Base-by-base conservation (phyloP, 2,329 filamentous ascomycete genomes). In the Colletotrichum cuscutae region DNA sequence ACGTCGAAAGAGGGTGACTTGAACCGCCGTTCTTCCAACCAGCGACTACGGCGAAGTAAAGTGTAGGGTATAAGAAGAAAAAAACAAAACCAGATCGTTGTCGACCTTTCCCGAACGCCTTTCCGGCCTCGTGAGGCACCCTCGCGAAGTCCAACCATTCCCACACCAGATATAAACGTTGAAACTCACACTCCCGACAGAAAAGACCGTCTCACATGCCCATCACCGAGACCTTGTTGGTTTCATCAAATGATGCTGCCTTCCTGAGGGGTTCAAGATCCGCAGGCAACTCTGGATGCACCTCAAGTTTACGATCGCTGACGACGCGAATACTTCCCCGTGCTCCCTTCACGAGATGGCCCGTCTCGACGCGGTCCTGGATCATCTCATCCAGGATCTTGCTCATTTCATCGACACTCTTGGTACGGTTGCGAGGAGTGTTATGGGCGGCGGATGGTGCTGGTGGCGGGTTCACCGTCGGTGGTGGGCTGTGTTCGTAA, bases 331-430 rank as follows among this genome's bases (percentile, higher is more conserved):
- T 88, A 78, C 91, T 94, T 53, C 92, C 93, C 73, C 92, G 87
- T 64, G 84, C 84, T 65, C 91, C 88, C 77, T 93, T 90, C 35
- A 94, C 86, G 26, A 94, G 84, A 67, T 94, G 90, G 26, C 93
- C 94, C 65, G 87, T 91, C 77, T 97, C 94, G 65, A 97, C 93
- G 71, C 93, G 91, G 79, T 96, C 94, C 79, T 95, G 93, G 72
- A 98, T 97, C 96, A 98, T 98, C 83, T 98, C 95, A 78, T 98
- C 96, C 30, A 98, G 89, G 85, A 98, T 95, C 78, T 92, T 91
- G 76, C 94, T 97, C 91, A 98, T 95, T 82, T 98, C 95, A 77
- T 98, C 95, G 42, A 97, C 93, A 76, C 93, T 94, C 84, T 89
- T 91, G 13, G 86, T 86, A 62, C 89, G 88, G 75, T 87, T 89